Base-by-base conservation (phyloP, 2,329 filamentous ascomycete genomes). In the Xylariaceae sp. region DNA sequence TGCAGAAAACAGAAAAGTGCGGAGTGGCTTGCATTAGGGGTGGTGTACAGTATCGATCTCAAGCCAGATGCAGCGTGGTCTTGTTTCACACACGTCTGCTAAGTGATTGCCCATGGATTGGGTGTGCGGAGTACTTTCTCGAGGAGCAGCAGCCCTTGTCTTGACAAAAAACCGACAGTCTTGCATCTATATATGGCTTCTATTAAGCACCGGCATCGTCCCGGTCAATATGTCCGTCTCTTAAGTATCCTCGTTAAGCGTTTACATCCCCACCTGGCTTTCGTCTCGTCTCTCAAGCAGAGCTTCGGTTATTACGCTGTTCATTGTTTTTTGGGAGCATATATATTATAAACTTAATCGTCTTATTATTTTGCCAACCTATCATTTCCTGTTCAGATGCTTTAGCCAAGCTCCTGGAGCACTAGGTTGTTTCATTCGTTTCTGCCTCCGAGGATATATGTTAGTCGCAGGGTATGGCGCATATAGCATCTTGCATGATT, bases 401-500 rank as follows among this genome's bases (percentile, higher is more conserved):
- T 55, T 56, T 55, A 60, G 52, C 52, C 54, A 45, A 45, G 49
- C 45, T 63, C 59, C 59, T 58, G 60, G 58, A 44, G 51, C 57
- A 62, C 61, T 58, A 49, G 57, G 50, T 54, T 53, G 58, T 46
- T 57, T 50, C 46, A 54, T 42, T 40, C 34, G 46, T 44, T 55
- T 52, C 44, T 45, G 39, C 50, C 42, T 48, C 48, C 50, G 54
- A 34, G 54, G 53, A 59, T 61, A 55, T 49, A 33, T 58, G 51
- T 57, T 56, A 37, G 40, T 17, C 20, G 60, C 44, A 53, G 58
- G 58, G 56, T 64, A 83, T 83, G 79, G 77, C 78, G 66, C 80
- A 83, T 64, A 82, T 83, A 64, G 76, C 75, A 62, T 75, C 69
- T 57, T 81, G 79, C 62, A 71, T 83, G 67, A 67, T 75, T 55